A percentile compares a stretch with the other conserved stretches of the same genome.
These are phyloP conservation scores for Gossypium bickii DNA, from an alignment of 345 rosid species.

Conservation along the genomic window DNA sequence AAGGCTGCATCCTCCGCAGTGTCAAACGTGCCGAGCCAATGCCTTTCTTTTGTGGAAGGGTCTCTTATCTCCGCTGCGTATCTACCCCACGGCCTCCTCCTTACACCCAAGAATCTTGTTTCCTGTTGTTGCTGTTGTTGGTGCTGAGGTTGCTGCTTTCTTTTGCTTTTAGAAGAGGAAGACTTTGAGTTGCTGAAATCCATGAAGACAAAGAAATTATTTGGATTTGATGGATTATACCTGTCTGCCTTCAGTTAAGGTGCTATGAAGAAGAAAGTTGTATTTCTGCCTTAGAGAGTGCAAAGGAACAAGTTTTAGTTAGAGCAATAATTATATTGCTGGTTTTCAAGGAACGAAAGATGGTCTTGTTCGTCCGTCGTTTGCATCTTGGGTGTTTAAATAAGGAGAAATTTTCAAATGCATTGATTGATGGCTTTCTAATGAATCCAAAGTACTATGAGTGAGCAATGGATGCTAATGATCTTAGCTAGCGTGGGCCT, in stretches of 20 bases:
- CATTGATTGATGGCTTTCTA: not conserved
- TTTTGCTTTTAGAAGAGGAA: slow-evolving; percentile 55
- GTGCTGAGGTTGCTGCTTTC: slow-evolving; percentile 36
- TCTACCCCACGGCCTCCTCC: slow-evolving; percentile 5
- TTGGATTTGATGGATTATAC: not conserved
- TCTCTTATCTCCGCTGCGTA: slow-evolving; percentile 3
- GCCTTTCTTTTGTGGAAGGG: slow-evolving; percentile 5
- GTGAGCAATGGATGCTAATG: slow-evolving; percentile 18
- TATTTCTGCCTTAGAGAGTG: no score
- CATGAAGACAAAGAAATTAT: slow-evolving; percentile 16
- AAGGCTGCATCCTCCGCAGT: not conserved
- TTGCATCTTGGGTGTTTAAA: slow-evolving; percentile 31
- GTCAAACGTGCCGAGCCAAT: not conserved
- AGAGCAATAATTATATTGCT: not conserved
- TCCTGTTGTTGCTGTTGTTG: slow-evolving; percentile 10
- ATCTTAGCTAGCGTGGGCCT: slow-evolving; percentile 15
- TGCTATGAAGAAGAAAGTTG: no score
- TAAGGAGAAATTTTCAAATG: slow-evolving; percentile 10
- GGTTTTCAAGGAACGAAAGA: slow-evolving; percentile 9
- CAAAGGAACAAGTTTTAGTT: no score
- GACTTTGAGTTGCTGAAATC: slow-evolving; percentile 29
- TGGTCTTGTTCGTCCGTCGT: slow-evolving; percentile 11
- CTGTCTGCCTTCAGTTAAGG: no score
- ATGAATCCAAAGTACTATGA: slow-evolving; percentile 5
- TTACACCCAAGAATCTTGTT: not conserved